Conservation (phyloP, 306 rosid genomes). For the Leucaena leucocephala region DNA sequence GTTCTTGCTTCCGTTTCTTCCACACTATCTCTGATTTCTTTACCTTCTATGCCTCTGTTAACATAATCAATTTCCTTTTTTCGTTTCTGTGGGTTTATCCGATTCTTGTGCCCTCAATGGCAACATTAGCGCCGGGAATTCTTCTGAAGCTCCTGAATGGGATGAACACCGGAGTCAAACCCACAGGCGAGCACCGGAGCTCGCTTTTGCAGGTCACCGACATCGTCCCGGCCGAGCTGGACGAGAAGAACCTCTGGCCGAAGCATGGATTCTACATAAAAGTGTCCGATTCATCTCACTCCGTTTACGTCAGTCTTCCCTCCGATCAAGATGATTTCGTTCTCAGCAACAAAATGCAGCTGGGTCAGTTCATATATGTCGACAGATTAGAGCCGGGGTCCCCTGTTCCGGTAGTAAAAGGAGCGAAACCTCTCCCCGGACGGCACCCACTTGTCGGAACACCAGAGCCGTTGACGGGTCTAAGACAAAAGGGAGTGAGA, state of each 20-base stretch:
- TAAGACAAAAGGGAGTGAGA: constrained; percentile 57
- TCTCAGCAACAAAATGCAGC: constrained; percentile 84
- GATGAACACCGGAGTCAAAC: constrained; percentile 62
- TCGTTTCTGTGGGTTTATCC: background rate
- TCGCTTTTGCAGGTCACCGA: constrained; percentile 88
- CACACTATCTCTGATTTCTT: constrained; percentile 8
- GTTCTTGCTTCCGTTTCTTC: background rate
- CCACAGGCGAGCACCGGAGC: constrained; percentile 81
- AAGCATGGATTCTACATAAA: constrained; percentile 86
- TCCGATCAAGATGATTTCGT: constrained; percentile 81
- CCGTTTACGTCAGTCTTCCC: constrained; percentile 78
- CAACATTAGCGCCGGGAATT: constrained; percentile 85
- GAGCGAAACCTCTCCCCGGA: constrained; percentile 85
- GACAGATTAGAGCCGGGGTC: constrained; percentile 82
- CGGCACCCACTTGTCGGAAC: constrained; percentile 86
- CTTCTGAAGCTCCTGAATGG: constrained; percentile 76
- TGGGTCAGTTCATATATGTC: constrained; percentile 87
- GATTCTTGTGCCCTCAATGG: constrained; percentile 44
- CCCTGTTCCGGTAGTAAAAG: constrained; percentile 73
- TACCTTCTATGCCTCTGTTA: background rate
- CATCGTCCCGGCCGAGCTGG: constrained; percentile 89
- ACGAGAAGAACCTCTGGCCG: constrained; percentile 75
- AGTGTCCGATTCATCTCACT: constrained; percentile 86
- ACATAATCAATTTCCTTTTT: background rate
- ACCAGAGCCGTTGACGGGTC: constrained; percentile 81